Conservation (phyloP, 257 asterid species). For the Ballota nigra region DNA sequence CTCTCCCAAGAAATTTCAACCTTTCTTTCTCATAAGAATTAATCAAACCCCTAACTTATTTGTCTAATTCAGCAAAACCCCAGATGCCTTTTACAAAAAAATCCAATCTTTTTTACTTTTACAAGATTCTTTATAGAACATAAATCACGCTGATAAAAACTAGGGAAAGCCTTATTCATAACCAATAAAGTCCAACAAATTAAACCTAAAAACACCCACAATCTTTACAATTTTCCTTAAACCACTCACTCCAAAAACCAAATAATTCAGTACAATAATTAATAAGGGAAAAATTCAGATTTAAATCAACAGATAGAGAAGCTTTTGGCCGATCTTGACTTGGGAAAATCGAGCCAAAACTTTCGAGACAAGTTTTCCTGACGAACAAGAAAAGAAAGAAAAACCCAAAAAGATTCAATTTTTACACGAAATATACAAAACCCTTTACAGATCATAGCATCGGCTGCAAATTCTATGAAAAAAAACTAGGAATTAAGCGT, state of each 20-base stretch:
- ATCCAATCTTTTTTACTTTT: background rate
- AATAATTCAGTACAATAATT: background rate
- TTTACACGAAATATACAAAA: slow-evolving; percentile 21
- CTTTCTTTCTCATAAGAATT: background rate
- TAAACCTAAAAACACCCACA: background rate
- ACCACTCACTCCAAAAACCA: slow-evolving; percentile 10
- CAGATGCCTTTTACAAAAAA: background rate
- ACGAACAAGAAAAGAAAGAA: background rate
- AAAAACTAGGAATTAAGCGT: background rate
- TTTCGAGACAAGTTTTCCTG: slow-evolving; percentile 6
- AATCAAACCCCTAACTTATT: background rate
- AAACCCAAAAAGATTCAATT: slow-evolving; percentile 12
- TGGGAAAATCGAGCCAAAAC: slow-evolving; percentile 1
- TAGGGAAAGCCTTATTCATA: background rate
- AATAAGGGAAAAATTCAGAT: background rate
- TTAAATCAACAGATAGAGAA: background rate
- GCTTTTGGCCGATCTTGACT: slow-evolving; percentile 26
- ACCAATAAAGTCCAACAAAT: background rate
- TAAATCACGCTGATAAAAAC: background rate
- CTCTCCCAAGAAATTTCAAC: background rate
- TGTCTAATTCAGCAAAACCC: background rate
- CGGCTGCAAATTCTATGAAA: background rate
- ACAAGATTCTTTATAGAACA: background rate
- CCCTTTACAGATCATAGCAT: slow-evolving; percentile 24
- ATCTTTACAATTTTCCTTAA: background rate